Evolutionary conservation across 768 basidiomycete genomes (phyloP).

Genomic region (Trametes villosa): DNA sequence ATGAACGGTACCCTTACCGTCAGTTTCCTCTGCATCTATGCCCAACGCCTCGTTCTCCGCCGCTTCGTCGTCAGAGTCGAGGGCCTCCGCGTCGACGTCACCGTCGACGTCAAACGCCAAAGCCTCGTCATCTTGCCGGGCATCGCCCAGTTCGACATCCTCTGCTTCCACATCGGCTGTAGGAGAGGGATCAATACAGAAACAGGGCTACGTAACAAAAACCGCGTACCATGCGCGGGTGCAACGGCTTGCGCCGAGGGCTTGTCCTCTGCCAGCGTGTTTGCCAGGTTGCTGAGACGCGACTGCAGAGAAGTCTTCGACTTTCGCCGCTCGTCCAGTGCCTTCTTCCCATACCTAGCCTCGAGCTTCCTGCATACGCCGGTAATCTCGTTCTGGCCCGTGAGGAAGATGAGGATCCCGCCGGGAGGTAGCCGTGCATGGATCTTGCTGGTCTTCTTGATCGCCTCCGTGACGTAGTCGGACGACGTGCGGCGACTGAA

Average conservation of each 20-base stretch:
- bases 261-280: conserved; percentile 11
- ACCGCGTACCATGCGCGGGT: conserved; percentile 52
- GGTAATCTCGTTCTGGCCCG: conserved; percentile 94
- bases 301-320: conserved; percentile 28
- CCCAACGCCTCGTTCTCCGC: conserved; percentile 58
- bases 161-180: conserved; percentile 80
- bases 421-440: conserved; percentile 91
- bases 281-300: conserved; percentile 13
- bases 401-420: conserved; percentile 91
- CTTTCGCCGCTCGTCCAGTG: conserved; percentile 56
- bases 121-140: conserved; percentile 44
- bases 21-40: conserved; percentile 65
- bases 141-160: conserved; percentile 71
- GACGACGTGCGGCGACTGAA: conserved; percentile 85
- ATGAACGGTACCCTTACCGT: conserved; percentile 48
- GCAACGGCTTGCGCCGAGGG: conserved; percentile 32
- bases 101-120: conserved; percentile 71
- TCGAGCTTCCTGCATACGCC: conserved; percentile 84
- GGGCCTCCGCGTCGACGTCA: conserved; percentile 72
- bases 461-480: conserved; percentile 89
- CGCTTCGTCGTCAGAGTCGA: conserved; percentile 76
- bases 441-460: conserved; percentile 90
- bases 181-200: neutral
- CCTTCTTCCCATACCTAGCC: conserved; percentile 71
- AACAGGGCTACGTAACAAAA: neutral